Evolutionary conservation across 2,329 filamentous ascomycete genomes (phyloP).

Genomic region (Xylaria sp.): DNA sequence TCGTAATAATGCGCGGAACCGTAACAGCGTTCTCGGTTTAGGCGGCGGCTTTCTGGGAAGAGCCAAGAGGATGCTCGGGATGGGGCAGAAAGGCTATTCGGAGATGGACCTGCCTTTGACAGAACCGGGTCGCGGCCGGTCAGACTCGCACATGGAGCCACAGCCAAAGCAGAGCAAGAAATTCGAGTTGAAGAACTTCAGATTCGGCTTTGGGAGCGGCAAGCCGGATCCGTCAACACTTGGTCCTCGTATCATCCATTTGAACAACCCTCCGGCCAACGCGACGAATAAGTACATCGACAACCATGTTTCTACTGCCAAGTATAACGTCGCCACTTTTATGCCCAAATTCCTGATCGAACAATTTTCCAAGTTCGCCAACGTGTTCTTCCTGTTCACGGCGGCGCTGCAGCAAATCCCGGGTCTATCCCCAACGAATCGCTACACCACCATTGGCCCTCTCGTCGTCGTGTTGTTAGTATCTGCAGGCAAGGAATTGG

Average conservation of each 20-base stretch:
- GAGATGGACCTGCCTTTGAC: conserved; percentile 98
- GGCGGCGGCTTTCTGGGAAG: conserved; percentile 85
- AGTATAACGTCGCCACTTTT: conserved; percentile 94
- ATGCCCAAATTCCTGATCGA: conserved; percentile 96
- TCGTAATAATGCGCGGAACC: conserved; percentile 65
- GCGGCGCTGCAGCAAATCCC: conserved; percentile 94
- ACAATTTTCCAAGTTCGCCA: conserved; percentile 99
- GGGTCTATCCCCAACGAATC: conserved; percentile 90
- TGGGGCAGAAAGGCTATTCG: conserved; percentile 79
- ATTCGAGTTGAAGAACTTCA: conserved; percentile 77
- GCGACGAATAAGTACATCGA: conserved; percentile 86
- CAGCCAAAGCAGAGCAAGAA: conserved; percentile 56
- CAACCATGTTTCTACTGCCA: conserved; percentile 96
- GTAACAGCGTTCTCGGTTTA: conserved; percentile 86
- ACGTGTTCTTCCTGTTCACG: conserved; percentile 98
- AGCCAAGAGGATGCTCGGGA: conserved; percentile 88
- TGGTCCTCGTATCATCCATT: conserved; percentile 87
- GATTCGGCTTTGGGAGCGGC: conserved; percentile 84
- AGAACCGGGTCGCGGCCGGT: conserved; percentile 60
- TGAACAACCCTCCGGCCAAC: conserved; percentile 96
- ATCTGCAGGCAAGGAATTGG: conserved; percentile 91
- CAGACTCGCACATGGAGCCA: conserved; percentile 32
- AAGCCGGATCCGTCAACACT: conserved; percentile 89
- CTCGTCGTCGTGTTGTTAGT: conserved; percentile 86
- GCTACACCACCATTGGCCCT: conserved; percentile 95